A percentile compares a stretch with the other conserved stretches of the same genome.
Evolutionary conservation across 1,139 yeast genomes (phyloP).

Genomic region (Pichia sp.): DNA sequence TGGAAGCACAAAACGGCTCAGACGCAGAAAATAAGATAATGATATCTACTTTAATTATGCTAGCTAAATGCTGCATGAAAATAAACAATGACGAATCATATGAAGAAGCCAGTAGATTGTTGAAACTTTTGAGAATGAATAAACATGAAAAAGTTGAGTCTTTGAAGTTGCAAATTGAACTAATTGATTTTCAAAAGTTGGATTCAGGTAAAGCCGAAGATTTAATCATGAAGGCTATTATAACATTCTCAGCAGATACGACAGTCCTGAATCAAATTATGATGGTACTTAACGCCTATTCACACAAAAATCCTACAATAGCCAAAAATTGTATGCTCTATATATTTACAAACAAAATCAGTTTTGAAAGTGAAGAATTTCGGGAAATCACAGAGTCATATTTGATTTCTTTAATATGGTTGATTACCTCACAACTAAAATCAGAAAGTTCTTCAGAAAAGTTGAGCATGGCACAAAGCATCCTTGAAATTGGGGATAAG

Average conservation of each 20-base stretch:
- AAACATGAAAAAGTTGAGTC: slow-evolving; percentile 23
- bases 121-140: slow-evolving; percentile 19
- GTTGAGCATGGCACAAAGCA: slow-evolving; percentile 16
- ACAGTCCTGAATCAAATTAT: slow-evolving; percentile 20
- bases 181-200: slow-evolving; percentile 14
- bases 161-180: slow-evolving; percentile 24
- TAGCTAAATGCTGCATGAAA: slow-evolving; percentile 26
- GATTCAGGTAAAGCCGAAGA: slow-evolving; percentile 22
- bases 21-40: slow-evolving; percentile 8
- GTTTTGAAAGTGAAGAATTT: slow-evolving; percentile 17
- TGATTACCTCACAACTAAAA: slow-evolving; percentile 26
- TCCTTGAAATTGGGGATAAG: slow-evolving; percentile 30
- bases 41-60: slow-evolving; percentile 14
- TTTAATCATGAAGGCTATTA: slow-evolving; percentile 31
- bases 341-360: slow-evolving; percentile 27
- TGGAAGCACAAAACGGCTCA: slow-evolving; percentile 14
- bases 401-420: slow-evolving; percentile 22
- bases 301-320: slow-evolving; percentile 23
- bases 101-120: slow-evolving; percentile 17
- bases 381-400: slow-evolving; percentile 19
- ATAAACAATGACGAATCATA: slow-evolving; percentile 19
- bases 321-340: slow-evolving; percentile 33
- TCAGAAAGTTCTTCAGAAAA: slow-evolving; percentile 17
- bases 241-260: slow-evolving; percentile 21
- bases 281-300: slow-evolving; percentile 20